Base-by-base conservation (phyloP, 345 rosid species). In the Nephelium lappaceum region DNA sequence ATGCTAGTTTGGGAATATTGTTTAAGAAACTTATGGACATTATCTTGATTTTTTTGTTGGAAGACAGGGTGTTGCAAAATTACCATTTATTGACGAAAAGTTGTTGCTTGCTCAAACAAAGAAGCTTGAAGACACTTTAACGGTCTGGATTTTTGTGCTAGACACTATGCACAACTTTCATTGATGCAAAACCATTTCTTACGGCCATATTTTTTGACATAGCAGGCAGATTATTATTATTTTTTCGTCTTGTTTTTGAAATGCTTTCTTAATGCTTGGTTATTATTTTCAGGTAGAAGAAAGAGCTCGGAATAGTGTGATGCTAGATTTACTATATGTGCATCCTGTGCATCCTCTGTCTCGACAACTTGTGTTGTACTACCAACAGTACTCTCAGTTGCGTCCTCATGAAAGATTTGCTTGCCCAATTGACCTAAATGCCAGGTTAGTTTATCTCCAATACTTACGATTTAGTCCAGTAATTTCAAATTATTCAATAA, bases 11-110 rank as follows among this genome's bases (percentile, higher is more conserved):
- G 49, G 6, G 60, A 42, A 19, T 36, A 65, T 39, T 49, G 9
- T 73, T 5, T n/a, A 18, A 19, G 24, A 15, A 21, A 24, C 61
- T 74, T 58, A 75, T 67, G 21, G 27, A 65, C 58, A 45, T 69
- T 57, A 51, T 76, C 57, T 74, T 25, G 61, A 11, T 78, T 60
- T 47, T 18, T 75, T 79, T 82, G 45, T 67, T 78, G 82, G 78
- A 83, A 73, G 70, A 71, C 84, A 94, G 99, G 99, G 98, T 85
- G 79, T 94, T 83, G 96, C 90, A 64, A 97, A 94, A 84, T 89
- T 97, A 86, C 98, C 99, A 12, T 97, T 97, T 84, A 94, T 97
- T 62, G 94, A 97, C 53, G 94, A 94, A 87, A 88, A 85, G 78
- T 82, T 86, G 87, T 85, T 97, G 87, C 90, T 93, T 81, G 53